Evolutionary conservation across 306 rosid genomes (phyloP).

Genomic region (Urtica urens): DNA sequence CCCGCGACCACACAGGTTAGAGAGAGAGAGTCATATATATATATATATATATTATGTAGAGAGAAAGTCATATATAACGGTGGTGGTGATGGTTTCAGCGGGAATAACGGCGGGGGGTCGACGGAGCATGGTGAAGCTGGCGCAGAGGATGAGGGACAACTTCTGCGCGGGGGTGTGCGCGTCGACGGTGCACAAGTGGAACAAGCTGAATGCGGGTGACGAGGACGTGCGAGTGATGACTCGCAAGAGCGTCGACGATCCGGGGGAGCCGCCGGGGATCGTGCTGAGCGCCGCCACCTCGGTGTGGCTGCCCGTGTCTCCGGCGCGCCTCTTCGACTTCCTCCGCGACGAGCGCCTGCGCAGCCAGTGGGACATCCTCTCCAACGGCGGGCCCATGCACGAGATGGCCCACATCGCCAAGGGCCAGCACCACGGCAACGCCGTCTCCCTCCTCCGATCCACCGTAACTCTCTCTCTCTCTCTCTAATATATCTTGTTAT

Average conservation of each 20-base stretch:
- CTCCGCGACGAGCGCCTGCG: conserved; percentile 74
- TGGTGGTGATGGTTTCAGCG: conserved; percentile 14
- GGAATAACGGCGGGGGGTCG: conserved; percentile 58
- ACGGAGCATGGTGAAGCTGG: conserved; percentile 92
- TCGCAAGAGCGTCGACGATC: conserved; percentile 79
- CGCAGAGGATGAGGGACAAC: conserved; percentile 88
- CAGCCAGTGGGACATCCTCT: conserved; percentile 92
- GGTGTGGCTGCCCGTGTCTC: conserved; percentile 69
- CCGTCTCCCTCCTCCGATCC: conserved; percentile 83
- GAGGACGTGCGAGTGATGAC: conserved; percentile 96
- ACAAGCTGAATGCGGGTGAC: conserved; percentile 55
- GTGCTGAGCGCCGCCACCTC: conserved; percentile 92
- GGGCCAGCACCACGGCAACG: conserved; percentile 76
- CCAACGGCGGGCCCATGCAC: conserved; percentile 98
- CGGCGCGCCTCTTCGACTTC: conserved; percentile 60
- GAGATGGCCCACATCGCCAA: conserved; percentile 96
- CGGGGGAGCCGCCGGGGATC: conserved; percentile 93
- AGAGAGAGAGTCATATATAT: no score
- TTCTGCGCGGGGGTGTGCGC: conserved; percentile 96
- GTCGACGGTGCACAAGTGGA: conserved; percentile 89
- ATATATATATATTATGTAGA: no score
- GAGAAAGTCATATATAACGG: no score
- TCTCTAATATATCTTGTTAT: background rate
- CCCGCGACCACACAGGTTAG: conserved; percentile 68
- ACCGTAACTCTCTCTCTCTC: conserved; percentile 29